These are phyloP conservation scores for Mycena vulgaris DNA, from an alignment of 768 basidiomycete genomes.

Conservation along the genomic window DNA sequence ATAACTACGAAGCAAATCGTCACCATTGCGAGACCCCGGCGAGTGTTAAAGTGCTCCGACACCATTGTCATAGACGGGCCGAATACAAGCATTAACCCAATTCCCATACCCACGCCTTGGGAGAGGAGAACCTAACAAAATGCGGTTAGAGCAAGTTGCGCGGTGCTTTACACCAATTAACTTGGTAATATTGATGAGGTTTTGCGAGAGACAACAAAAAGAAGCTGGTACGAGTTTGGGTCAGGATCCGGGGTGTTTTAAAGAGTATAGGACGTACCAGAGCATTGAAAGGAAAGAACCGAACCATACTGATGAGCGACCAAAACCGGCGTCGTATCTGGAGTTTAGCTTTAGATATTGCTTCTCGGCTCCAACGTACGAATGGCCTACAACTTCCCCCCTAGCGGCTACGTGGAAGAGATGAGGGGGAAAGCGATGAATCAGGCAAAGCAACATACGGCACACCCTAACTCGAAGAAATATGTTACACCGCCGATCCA, in stretches of 20 bases:
- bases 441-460: background rate
- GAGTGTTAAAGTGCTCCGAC: slow-evolving; percentile 23
- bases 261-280: slow-evolving; percentile 9
- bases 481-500: slow-evolving; percentile 28
- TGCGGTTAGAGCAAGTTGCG: background rate
- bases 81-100: slow-evolving; percentile 29
- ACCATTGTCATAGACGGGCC: slow-evolving; percentile 27
- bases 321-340: slow-evolving; percentile 27
- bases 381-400: slow-evolving; percentile 13
- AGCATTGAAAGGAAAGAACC: slow-evolving; percentile 33
- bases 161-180: background rate
- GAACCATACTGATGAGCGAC: slow-evolving; percentile 26
- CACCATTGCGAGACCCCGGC: slow-evolving; percentile 28
- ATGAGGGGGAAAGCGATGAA: background rate
- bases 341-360: background rate
- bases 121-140: slow-evolving; percentile 20
- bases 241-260: background rate
- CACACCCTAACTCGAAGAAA: slow-evolving; percentile 28
- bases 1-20: background rate
- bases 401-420: slow-evolving; percentile 1
- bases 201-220: slow-evolving; percentile 24
- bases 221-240: background rate
- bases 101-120: slow-evolving; percentile 29
- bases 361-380: background rate
- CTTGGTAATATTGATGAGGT: slow-evolving; percentile 31